phyloP scores from a whole-genome alignment of 2,329 filamentous ascomycete species.

The Teratosphaeria destructans region DNA sequence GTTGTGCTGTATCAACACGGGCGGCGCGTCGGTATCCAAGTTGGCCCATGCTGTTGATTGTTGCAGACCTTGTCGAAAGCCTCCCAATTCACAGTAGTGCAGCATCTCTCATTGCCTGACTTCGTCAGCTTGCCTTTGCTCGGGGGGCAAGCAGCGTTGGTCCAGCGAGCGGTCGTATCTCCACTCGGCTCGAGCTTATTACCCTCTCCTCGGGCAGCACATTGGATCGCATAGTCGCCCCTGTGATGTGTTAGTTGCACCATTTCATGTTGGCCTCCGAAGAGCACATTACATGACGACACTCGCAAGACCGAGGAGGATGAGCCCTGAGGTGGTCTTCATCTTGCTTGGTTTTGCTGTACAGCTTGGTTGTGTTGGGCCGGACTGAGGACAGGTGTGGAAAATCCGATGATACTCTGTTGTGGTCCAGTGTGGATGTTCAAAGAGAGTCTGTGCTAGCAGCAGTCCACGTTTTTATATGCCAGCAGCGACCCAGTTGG shows the following conservation, averaged over 20 bases:
- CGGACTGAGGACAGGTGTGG: too few relatives aligned
- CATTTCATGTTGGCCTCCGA: neutral
- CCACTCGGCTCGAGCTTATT: neutral
- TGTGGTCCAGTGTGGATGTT: too few relatives aligned
- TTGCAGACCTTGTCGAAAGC: neutral
- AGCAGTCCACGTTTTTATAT: too few relatives aligned
- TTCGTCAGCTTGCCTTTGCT: neutral
- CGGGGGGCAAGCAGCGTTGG: neutral
- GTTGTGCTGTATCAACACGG: neutral
- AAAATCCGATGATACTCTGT: too few relatives aligned
- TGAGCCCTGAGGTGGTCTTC: too few relatives aligned
- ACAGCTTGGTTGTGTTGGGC: too few relatives aligned
- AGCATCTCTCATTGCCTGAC: neutral
- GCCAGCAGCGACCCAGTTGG: too few relatives aligned
- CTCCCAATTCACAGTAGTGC: neutral
- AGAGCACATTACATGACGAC: neutral
- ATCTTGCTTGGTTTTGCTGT: too few relatives aligned
- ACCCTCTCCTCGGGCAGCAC: neutral
- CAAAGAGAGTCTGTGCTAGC: too few relatives aligned
- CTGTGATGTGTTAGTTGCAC: neutral
- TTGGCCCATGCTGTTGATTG: neutral
- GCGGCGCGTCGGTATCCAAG: neutral
- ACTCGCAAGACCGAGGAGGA: too few relatives aligned
- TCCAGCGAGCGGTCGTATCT: neutral
- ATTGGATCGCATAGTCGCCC: neutral